phyloP scores from a whole-genome alignment of 345 rosid species.

The Citrus trifoliata region DNA sequence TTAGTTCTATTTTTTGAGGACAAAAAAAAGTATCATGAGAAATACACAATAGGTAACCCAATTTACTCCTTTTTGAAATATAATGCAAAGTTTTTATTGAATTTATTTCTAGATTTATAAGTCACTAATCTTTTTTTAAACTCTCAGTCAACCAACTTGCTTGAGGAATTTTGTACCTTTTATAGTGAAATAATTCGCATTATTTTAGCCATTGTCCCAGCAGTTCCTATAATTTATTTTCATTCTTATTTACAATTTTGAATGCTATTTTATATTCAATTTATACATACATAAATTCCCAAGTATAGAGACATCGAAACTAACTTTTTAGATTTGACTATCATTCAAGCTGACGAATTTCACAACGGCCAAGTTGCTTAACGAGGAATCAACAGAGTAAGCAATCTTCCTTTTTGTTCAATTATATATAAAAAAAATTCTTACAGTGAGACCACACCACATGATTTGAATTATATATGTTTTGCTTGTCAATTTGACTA shows the following conservation, averaged over 20 bases:
- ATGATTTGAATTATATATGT: not conserved
- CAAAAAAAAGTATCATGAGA: not conserved
- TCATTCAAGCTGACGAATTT: conserved; percentile 43
- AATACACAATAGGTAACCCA: too few relatives aligned
- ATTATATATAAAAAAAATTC: too few relatives aligned
- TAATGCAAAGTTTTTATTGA: too few relatives aligned
- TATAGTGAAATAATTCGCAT: too few relatives aligned
- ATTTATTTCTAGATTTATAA: too few relatives aligned
- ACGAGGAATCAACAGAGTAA: conserved; percentile 32
- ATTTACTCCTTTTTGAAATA: too few relatives aligned
- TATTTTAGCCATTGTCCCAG: not conserved
- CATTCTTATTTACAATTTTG: too few relatives aligned
- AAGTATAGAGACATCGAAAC: not conserved
- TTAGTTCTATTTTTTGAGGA: too few relatives aligned
- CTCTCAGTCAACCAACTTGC: not conserved
- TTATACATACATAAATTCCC: too few relatives aligned
- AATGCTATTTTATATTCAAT: too few relatives aligned
- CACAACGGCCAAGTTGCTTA: conserved; percentile 30
- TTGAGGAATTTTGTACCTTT: not conserved
- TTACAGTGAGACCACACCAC: not conserved
- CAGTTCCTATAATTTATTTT: too few relatives aligned
- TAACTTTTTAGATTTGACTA: conserved; percentile 7
- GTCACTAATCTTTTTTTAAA: too few relatives aligned
- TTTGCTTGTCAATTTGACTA: not conserved
- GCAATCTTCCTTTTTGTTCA: not conserved